Conservation (phyloP, 2,329 filamentous ascomycete genomes). For the Fusarium camptoceras region DNA sequence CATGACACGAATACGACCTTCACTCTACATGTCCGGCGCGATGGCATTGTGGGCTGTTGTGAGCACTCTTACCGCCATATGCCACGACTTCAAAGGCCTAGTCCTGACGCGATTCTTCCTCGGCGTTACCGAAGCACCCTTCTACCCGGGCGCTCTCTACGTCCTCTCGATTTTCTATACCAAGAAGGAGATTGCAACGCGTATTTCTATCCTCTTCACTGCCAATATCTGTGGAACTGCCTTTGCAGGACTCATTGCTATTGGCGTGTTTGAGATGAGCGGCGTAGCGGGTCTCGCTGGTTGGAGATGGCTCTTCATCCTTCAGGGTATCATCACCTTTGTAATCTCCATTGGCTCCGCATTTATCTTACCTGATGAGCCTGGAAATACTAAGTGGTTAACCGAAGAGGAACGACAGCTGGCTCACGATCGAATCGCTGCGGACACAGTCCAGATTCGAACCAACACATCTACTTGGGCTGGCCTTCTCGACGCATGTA, state of each 20-base stretch:
- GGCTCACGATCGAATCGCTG: slow-evolving; percentile 55
- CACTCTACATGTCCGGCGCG: slow-evolving; percentile 56
- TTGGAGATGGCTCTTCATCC: slow-evolving; percentile 51
- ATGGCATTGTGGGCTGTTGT: slow-evolving; percentile 56
- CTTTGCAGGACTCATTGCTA: slow-evolving; percentile 59
- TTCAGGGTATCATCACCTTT: slow-evolving; percentile 45
- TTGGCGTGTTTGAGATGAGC: slow-evolving; percentile 52
- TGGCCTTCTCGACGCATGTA: slow-evolving; percentile 57
- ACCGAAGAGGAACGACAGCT: slow-evolving; percentile 54
- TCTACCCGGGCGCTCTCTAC: slow-evolving; percentile 52
- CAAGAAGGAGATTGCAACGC: slow-evolving; percentile 57
- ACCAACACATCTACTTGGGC: slow-evolving; percentile 55
- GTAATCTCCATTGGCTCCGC: slow-evolving; percentile 47
- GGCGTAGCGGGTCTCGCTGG: slow-evolving; percentile 42
- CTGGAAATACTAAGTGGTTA: slow-evolving; percentile 54
- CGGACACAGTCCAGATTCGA: slow-evolving; percentile 50
- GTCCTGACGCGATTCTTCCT: slow-evolving; percentile 57
- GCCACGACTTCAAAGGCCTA: slow-evolving; percentile 57
- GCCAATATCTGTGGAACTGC: slow-evolving; percentile 52
- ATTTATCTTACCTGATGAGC: slow-evolving; percentile 53
- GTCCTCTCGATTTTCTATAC: slow-evolving; percentile 67
- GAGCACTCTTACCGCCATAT: slow-evolving; percentile 54
- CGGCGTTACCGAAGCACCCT: slow-evolving; percentile 56
- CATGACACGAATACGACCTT: slow-evolving; percentile 56
- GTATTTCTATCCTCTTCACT: slow-evolving; percentile 59